phyloP scores from a whole-genome alignment of 306 rosid species.

The Coriaria nepalensis region DNA sequence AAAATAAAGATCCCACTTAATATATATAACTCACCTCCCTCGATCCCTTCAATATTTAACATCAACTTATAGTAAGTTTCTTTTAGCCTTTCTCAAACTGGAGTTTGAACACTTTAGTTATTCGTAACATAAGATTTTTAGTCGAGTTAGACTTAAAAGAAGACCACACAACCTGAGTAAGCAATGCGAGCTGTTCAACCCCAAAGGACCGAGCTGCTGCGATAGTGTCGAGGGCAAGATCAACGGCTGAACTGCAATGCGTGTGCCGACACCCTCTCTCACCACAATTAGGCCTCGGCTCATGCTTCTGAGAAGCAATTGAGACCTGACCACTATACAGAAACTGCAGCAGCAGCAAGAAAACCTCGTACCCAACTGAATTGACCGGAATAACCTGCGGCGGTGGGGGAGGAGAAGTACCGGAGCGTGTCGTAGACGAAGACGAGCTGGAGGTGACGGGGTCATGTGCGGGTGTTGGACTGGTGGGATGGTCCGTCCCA shows the following conservation, averaged over 20 bases:
- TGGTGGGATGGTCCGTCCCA: slow-evolving; percentile 45
- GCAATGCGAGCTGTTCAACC: slow-evolving; percentile 89
- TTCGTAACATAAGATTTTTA: too few relatives aligned
- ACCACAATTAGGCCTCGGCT: slow-evolving; percentile 85
- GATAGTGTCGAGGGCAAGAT: slow-evolving; percentile 90
- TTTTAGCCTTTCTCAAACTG: too few relatives aligned
- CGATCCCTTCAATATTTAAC: too few relatives aligned
- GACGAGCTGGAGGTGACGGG: slow-evolving; percentile 12
- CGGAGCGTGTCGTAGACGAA: slow-evolving; percentile 20
- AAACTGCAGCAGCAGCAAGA: slow-evolving; percentile 72
- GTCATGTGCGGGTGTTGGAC: slow-evolving; percentile 40
- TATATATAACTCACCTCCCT: too few relatives aligned
- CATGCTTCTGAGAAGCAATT: slow-evolving; percentile 85
- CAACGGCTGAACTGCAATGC: slow-evolving; percentile 98
- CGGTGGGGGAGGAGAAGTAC: too few relatives aligned
- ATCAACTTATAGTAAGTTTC: too few relatives aligned
- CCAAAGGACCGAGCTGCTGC: slow-evolving; percentile 94
- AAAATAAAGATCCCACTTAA: too few relatives aligned
- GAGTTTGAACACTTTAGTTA: too few relatives aligned
- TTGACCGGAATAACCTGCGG: slow-evolving; percentile 66
- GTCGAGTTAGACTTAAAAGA: too few relatives aligned
- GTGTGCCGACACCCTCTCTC: slow-evolving; percentile 96
- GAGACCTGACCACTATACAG: slow-evolving; percentile 95
- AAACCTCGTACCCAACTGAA: slow-evolving; percentile 92
- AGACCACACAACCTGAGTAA: slow-evolving; percentile 58